phyloP scores from a whole-genome alignment of 371 early-diverging fungal species.

The Entomophthora muscae region DNA sequence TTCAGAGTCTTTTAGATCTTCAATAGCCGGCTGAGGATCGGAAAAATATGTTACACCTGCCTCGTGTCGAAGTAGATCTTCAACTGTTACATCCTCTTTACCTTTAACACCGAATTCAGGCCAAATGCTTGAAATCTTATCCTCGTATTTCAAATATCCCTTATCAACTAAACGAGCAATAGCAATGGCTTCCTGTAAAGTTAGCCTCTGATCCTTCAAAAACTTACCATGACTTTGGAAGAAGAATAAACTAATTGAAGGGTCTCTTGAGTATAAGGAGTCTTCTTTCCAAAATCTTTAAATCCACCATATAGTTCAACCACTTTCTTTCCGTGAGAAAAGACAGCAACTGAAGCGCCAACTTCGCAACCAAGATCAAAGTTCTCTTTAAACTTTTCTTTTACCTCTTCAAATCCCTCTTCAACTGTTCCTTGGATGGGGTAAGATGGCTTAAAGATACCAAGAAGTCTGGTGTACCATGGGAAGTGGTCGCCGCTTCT shows the following conservation, averaged over 20 bases:
- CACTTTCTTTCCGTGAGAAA: constrained; percentile 32
- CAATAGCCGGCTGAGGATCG: constrained; percentile 17
- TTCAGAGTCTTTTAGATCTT: constrained; percentile 14
- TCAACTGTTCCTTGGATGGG: neutral
- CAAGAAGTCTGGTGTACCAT: neutral
- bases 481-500: neutral
- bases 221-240: constrained; percentile 27
- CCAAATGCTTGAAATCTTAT: constrained; percentile 40
- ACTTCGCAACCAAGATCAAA: constrained; percentile 20
- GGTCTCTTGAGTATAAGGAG: constrained; percentile 26
- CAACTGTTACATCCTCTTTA: constrained; percentile 47
- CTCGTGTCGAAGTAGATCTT: constrained; percentile 37
- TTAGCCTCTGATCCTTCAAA: constrained; percentile 15
- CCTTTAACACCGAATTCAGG: constrained; percentile 54
- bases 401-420: neutral
- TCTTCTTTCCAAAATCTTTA: constrained; percentile 21
- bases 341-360: constrained; percentile 29
- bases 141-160: constrained; percentile 30
- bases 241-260: constrained; percentile 47
- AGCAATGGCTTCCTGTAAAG: constrained; percentile 19
- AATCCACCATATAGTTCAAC: constrained; percentile 44
- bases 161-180: constrained; percentile 38
- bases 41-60: constrained; percentile 40
- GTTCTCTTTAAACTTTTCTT: constrained; percentile 8
- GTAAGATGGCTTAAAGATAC: neutral